Conservation (phyloP, 108 stramenopile species). For the Skeletonema potamos region DNA sequence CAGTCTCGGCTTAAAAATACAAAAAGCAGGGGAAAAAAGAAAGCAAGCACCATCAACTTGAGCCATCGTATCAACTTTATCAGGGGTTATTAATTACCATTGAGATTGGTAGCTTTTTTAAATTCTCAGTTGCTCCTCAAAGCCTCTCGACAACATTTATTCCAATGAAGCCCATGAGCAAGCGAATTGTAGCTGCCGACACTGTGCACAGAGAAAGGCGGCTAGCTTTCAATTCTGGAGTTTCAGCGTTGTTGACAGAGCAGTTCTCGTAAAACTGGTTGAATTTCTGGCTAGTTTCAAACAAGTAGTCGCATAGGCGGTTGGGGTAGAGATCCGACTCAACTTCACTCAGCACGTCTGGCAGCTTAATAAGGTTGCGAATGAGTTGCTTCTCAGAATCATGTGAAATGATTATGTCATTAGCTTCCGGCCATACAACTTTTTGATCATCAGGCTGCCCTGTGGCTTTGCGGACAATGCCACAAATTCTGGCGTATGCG, state of each 20-base stretch:
- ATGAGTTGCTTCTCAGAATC: constrained; percentile 89
- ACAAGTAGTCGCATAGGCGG: constrained; percentile 92
- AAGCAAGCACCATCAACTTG: too few relatives aligned
- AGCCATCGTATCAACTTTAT: too few relatives aligned
- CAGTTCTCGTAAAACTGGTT: constrained; percentile 91
- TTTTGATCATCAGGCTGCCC: constrained; percentile 63
- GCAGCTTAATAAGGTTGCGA: constrained; percentile 80
- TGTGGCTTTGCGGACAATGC: constrained; percentile 91
- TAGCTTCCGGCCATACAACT: constrained; percentile 67
- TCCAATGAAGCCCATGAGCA: constrained; percentile 87
- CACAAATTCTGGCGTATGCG: constrained; percentile 93
- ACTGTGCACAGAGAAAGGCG: constrained; percentile 91
- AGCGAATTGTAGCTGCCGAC: constrained; percentile 83
- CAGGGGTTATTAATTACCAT: too few relatives aligned
- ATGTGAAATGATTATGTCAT: constrained; percentile 76
- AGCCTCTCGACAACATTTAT: constrained; percentile 90
- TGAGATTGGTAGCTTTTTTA: too few relatives aligned
- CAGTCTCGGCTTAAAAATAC: too few relatives aligned
- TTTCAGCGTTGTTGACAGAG: constrained; percentile 85
- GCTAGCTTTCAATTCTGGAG: constrained; percentile 78
- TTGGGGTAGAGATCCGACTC: constrained; percentile 93
- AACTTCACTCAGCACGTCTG: constrained; percentile 84
- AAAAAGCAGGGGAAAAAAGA: too few relatives aligned
- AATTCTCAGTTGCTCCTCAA: constrained; percentile 25
- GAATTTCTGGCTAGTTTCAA: constrained; percentile 90